These are phyloP conservation scores for Candida sanyaensis DNA, from an alignment of 1,139 yeast species.

Conservation along the genomic window DNA sequence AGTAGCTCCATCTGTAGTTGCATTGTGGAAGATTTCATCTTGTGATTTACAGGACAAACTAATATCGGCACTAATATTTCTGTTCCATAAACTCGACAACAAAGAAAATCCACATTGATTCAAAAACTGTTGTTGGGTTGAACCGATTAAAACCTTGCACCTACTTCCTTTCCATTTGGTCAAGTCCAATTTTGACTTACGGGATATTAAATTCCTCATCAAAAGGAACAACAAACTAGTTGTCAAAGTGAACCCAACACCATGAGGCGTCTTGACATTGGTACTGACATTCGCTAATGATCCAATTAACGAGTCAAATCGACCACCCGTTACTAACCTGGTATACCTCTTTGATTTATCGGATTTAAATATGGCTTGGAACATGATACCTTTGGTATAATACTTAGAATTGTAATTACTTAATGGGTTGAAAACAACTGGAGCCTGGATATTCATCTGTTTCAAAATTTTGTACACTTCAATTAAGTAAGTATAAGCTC, in stretches of 20 bases:
- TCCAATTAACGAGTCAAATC: constrained; percentile 75
- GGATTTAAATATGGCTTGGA: constrained; percentile 71
- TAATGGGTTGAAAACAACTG: constrained; percentile 61
- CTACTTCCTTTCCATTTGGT: constrained; percentile 41
- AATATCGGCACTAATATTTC: constrained; percentile 72
- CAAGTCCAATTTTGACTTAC: constrained; percentile 27
- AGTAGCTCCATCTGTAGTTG: constrained; percentile 67
- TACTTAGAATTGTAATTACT: constrained; percentile 80
- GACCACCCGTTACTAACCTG: constrained; percentile 86
- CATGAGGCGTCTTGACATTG: constrained; percentile 43
- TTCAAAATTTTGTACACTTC: constrained; percentile 57
- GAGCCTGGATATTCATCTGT: constrained; percentile 49
- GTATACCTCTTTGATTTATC: constrained; percentile 42
- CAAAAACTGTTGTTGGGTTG: constrained; percentile 55
- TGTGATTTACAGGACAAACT: constrained; percentile 45
- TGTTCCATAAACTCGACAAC: constrained; percentile 66
- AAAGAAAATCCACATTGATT: constrained; percentile 65
- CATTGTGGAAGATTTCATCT: constrained; percentile 70
- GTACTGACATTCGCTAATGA: constrained; percentile 50
- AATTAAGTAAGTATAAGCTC: constrained; percentile 58
- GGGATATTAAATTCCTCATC: constrained; percentile 33
- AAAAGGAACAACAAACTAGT: constrained; percentile 44
- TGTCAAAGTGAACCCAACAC: constrained; percentile 80
- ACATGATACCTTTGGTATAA: constrained; percentile 82
- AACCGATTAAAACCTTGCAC: constrained; percentile 80